Conservation (phyloP, 257 asterid species). For the Fraxinus americana region DNA sequence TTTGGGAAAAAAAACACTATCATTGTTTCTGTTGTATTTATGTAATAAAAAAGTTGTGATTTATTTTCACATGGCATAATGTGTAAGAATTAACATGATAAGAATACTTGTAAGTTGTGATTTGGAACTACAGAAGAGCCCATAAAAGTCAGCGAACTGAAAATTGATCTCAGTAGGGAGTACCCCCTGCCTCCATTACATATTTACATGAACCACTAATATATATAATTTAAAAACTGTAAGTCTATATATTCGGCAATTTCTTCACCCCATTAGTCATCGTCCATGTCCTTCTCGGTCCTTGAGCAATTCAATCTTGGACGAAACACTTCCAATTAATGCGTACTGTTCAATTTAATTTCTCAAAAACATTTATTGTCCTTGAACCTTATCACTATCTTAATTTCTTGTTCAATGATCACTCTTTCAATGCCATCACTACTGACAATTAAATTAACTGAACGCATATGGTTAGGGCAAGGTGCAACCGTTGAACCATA, state of each 20-base stretch:
- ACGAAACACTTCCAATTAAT: background rate
- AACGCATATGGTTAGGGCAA: background rate
- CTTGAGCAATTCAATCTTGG: background rate
- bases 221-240: background rate
- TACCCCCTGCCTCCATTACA: background rate
- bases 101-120: background rate
- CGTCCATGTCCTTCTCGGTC: background rate
- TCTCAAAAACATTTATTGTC: background rate
- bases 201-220: background rate
- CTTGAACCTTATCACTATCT: background rate
- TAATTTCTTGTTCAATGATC: background rate
- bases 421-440: background rate
- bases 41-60: background rate
- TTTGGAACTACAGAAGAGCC: background rate
- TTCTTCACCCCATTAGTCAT: background rate
- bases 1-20: background rate
- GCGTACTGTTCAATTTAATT: background rate
- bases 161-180: background rate
- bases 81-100: background rate
- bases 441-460: background rate
- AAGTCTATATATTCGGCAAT: background rate
- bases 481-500: background rate
- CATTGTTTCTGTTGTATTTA: background rate
- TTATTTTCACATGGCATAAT: background rate
- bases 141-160: background rate